Percentiles rank a stretch among this genome's conserved stretches.
Conservation (phyloP, 2,329 filamentous ascomycete species). For the Thielaviopsis euricoi region DNA sequence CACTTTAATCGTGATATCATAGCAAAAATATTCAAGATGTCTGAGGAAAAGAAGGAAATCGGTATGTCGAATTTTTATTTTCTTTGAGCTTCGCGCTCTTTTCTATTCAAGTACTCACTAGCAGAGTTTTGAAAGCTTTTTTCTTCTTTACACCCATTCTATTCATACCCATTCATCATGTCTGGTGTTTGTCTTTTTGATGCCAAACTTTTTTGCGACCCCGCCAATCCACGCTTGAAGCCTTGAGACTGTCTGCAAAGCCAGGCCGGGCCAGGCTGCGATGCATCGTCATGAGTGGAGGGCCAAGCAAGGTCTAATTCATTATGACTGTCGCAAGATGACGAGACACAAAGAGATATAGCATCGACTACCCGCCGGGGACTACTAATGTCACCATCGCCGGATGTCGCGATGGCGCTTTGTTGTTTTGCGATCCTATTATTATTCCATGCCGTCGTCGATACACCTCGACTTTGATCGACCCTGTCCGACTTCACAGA, state of each 20-base stretch:
- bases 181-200: not conserved
- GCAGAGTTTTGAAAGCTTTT: not conserved
- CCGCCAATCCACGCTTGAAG: constrained; percentile 3
- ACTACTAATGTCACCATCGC: not conserved
- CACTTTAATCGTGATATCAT: constrained; percentile 9
- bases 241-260: not conserved
- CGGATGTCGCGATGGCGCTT: not conserved
- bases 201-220: constrained; percentile 1
- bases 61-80: constrained; percentile 20
- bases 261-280: not conserved
- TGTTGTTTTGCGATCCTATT: not conserved
- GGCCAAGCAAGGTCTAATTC: not conserved
- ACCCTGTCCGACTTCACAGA: not conserved
- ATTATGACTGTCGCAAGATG: not conserved
- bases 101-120: not conserved
- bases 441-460: not conserved
- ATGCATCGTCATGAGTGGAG: not conserved
- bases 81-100: not conserved
- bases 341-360: not conserved
- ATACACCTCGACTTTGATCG: not conserved
- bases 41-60: constrained; percentile 26
- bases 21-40: constrained; percentile 21
- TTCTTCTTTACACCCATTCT: not conserved
- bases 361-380: not conserved
- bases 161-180: not conserved